These are phyloP conservation scores for Collybiopsis confluens DNA, from an alignment of 768 basidiomycete species.

Conservation along the genomic window DNA sequence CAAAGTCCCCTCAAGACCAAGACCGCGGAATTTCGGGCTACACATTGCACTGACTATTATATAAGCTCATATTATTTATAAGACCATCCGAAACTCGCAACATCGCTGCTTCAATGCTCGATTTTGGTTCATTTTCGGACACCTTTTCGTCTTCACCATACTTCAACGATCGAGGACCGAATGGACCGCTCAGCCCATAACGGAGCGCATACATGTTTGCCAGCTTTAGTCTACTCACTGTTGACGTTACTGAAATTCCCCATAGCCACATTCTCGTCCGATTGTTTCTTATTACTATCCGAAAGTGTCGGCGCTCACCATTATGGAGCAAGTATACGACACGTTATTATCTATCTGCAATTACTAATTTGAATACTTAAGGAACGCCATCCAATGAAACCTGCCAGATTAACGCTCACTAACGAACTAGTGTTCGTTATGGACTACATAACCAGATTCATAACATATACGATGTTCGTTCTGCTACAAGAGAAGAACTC, in stretches of 20 bases:
- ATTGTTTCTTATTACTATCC: slow-evolving; percentile 97
- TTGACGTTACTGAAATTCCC: background rate
- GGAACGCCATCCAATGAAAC: slow-evolving; percentile 99
- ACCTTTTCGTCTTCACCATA: slow-evolving; percentile 75
- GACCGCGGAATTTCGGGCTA: too few species aligned
- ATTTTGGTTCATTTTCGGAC: background rate
- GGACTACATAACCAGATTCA: slow-evolving; percentile 95
- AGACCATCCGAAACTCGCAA: too few species aligned
- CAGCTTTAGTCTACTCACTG: background rate
- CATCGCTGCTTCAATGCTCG: background rate
- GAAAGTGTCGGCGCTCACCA: slow-evolving; percentile 90
- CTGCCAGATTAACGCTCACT: slow-evolving; percentile 91
- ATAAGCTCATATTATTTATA: too few species aligned
- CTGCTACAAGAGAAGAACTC: slow-evolving; percentile 86
- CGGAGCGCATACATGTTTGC: slow-evolving; percentile 73
- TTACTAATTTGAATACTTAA: slow-evolving; percentile 24
- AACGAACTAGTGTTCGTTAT: slow-evolving; percentile 93
- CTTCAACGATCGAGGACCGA: slow-evolving; percentile 69
- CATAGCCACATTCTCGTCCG: slow-evolving; percentile 74
- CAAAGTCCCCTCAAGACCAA: too few species aligned
- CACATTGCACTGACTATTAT: too few species aligned
- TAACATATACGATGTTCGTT: slow-evolving; percentile 82
- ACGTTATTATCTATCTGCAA: background rate
- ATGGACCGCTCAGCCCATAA: slow-evolving; percentile 73
- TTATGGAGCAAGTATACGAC: slow-evolving; percentile 78